Evolutionary conservation across 2,329 filamentous ascomycete genomes (phyloP), one percentile per base, ranked within the genome.

Genomic region (Fusarium tjaetaba): DNA sequence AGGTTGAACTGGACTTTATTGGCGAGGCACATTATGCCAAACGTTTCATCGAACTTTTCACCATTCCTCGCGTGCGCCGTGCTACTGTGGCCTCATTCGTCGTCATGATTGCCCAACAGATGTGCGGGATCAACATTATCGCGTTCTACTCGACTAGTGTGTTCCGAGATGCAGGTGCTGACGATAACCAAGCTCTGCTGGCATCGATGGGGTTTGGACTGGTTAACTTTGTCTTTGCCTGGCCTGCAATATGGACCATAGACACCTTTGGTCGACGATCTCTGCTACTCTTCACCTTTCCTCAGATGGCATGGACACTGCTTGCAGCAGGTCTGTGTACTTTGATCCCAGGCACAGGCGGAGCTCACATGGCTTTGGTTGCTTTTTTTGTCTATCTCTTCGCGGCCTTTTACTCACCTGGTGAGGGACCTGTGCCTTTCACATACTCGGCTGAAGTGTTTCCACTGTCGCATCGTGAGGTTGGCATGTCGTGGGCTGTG

Each of bases 51-150:
- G 88, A 94, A 78, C 84, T 92, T 3, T 92, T 94, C 77, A 92
- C 90, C 16, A 87, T 94, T 64, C 91, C 92, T 4, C 88, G 92
- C 52, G 85, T 93, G 16, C 88, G 91, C 20, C 88, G 92, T 45
- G 94, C 94, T 6, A 95, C 91, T 7, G 86, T 93, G 36, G 94
- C 94, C 11, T 92, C 93, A 2, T 93, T 91, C 72, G 90, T 90
- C 3, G 93, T 96, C 74, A 97, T 97, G 94, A 90, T 93, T 76
- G 90, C 90, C 1, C 91, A 93, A 80, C 91, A 93, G 80, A 91
- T 93, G 88, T 92, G 90, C 75, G 88, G 82, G 58, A 88, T 93
- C 80, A 93, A 94, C 79, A 92, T 94, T 64, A 92, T 94, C 62
- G 91, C 92, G 2, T 94, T 94, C 80, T 94, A 95, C 81, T 92